A percentile compares a stretch with the other conserved stretches of the same genome.
Conservation (phyloP, 176 grass and related monocot species). For the Alopecurus myosuroides region DNA sequence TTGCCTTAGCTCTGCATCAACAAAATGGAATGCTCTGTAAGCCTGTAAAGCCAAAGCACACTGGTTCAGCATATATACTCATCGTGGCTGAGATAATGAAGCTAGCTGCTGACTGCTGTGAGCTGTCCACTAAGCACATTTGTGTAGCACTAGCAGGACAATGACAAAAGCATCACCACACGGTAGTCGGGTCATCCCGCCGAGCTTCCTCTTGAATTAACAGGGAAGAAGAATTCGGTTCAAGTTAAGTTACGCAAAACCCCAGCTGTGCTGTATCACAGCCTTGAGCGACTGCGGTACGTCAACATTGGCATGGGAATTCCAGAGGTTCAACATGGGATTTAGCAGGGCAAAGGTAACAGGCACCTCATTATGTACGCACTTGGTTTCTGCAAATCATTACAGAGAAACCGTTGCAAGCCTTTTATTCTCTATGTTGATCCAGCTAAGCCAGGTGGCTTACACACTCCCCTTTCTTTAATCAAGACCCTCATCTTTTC, state of each 20-base stretch:
- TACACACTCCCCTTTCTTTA: slow-evolving; percentile 40
- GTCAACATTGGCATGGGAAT: background rate
- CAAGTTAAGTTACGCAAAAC: background rate
- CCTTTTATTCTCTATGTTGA: slow-evolving; percentile 20
- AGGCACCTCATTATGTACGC: too few species aligned
- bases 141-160: background rate
- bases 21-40: background rate
- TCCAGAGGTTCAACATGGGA: background rate
- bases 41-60: background rate
- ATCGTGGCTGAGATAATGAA: background rate
- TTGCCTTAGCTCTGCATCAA: background rate
- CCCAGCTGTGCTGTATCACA: background rate
- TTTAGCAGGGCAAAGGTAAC: background rate
- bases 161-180: background rate
- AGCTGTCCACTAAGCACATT: background rate
- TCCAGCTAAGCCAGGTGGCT: slow-evolving; percentile 51
- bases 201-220: background rate
- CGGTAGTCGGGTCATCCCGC: background rate
- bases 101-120: background rate
- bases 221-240: background rate
- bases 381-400: slow-evolving; percentile 19
- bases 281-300: background rate
- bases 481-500: slow-evolving; percentile 51
- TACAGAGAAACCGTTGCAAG: background rate
- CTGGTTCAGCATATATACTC: too few species aligned